Evolutionary conservation across 208 protist species (phyloP).

Genomic region (Lotmaria passim): DNA sequence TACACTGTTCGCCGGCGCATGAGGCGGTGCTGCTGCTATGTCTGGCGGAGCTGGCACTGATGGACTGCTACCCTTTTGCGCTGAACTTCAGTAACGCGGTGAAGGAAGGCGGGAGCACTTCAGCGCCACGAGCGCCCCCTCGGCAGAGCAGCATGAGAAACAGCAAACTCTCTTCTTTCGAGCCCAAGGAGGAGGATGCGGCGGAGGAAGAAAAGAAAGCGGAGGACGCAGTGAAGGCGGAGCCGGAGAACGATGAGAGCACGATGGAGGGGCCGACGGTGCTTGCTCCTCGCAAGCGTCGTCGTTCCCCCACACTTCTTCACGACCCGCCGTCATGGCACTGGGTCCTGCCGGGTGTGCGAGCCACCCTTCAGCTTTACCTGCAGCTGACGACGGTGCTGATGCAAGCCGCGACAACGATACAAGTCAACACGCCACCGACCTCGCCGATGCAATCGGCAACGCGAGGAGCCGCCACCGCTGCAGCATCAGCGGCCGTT

Average conservation of each 20-base stretch:
- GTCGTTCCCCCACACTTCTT: neutral
- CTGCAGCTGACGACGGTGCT: conserved; percentile 25
- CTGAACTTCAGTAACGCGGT: conserved; percentile 7
- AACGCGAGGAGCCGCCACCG: neutral
- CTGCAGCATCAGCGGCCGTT: neutral
- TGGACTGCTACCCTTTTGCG: conserved; percentile 23
- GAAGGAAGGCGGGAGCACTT: neutral
- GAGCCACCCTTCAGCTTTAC: conserved; percentile 33
- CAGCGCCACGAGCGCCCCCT: neutral
- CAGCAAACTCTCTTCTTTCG: no score
- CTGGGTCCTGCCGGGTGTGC: conserved; percentile 38
- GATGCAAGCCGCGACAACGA: conserved; percentile 25
- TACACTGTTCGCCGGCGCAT: conserved; percentile 6
- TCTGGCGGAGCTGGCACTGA: conserved; percentile 25
- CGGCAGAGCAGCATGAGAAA: no score
- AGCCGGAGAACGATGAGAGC: no score
- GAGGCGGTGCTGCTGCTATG: conserved; percentile 23
- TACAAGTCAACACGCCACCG: conserved; percentile 7
- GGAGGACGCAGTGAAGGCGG: no score
- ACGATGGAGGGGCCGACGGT: no score
- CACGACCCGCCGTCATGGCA: conserved; percentile 13
- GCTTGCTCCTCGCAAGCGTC: neutral
- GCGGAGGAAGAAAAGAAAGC: neutral
- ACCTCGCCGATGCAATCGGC: neutral
- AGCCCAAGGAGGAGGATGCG: no score